Evolutionary conservation across 208 protist species (phyloP).

Genomic region (Jaenimonas drosophilae): DNA sequence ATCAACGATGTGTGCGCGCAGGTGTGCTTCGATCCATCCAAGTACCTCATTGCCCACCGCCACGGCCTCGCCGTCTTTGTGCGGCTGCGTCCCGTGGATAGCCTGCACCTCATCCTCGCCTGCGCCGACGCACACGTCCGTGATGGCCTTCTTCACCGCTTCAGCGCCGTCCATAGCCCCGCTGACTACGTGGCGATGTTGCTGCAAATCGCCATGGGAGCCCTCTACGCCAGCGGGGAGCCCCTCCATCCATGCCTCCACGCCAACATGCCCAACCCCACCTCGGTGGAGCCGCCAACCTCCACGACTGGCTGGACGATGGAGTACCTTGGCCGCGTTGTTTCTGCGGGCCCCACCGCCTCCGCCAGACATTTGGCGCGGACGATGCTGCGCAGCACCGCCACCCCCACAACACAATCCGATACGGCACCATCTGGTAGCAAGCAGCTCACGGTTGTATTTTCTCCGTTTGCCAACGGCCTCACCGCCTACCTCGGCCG

Average conservation of each 20-base stretch:
- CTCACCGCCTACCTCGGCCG: slow-evolving; percentile 53
- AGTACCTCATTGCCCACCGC: slow-evolving; percentile 64
- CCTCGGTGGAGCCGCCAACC: too few relatives aligned
- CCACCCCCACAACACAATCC: slow-evolving; percentile 1
- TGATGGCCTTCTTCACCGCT: slow-evolving; percentile 57
- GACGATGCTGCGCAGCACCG: background rate
- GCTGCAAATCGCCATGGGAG: slow-evolving; percentile 71
- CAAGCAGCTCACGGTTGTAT: slow-evolving; percentile 36
- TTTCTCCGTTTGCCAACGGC: slow-evolving; percentile 60
- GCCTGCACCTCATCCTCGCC: slow-evolving; percentile 69
- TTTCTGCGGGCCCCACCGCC: background rate
- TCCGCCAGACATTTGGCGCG: background rate
- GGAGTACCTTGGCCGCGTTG: background rate
- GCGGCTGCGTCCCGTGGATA: slow-evolving; percentile 74
- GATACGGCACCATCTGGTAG: slow-evolving; percentile 2
- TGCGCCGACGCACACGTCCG: slow-evolving; percentile 26
- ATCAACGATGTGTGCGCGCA: slow-evolving; percentile 69
- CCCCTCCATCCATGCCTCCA: too few relatives aligned
- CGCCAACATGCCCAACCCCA: too few relatives aligned
- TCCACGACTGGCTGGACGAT: background rate
- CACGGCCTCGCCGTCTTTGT: slow-evolving; percentile 74
- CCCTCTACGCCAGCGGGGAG: slow-evolving; percentile 7
- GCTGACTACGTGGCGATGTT: slow-evolving; percentile 84
- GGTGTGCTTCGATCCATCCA: slow-evolving; percentile 31
- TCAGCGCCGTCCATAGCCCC: slow-evolving; percentile 50